Conservation (phyloP, 1,139 yeast genomes). For the Kurtzmaniella quercitrusa region DNA sequence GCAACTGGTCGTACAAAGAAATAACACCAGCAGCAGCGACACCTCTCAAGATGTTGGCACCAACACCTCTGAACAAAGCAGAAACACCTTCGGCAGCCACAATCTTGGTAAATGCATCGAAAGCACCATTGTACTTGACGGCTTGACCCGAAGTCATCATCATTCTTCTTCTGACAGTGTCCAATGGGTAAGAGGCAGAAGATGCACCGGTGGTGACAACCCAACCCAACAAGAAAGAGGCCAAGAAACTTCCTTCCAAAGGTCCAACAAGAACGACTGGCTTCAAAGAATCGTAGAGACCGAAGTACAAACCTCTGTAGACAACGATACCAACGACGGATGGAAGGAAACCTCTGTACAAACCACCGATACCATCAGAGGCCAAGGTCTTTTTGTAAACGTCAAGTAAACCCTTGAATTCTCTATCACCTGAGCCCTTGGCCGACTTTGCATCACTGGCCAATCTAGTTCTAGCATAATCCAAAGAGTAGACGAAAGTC, state of each 20-base stretch:
- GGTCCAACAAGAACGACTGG: slow-evolving; percentile 72
- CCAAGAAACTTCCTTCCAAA: slow-evolving; percentile 66
- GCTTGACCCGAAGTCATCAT: slow-evolving; percentile 85
- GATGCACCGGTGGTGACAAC: slow-evolving; percentile 76
- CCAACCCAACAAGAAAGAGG: slow-evolving; percentile 78
- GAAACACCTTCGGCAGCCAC: slow-evolving; percentile 69
- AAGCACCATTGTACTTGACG: slow-evolving; percentile 71
- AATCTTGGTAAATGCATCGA: slow-evolving; percentile 68
- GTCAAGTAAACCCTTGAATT: slow-evolving; percentile 74
- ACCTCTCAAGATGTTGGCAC: slow-evolving; percentile 85
- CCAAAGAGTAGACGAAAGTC: slow-evolving; percentile 73
- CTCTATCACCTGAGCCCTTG: slow-evolving; percentile 66
- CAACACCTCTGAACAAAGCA: slow-evolving; percentile 82
- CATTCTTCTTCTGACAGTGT: slow-evolving; percentile 84
- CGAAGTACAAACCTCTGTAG: slow-evolving; percentile 83
- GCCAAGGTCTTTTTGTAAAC: slow-evolving; percentile 76
- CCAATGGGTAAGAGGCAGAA: slow-evolving; percentile 77
- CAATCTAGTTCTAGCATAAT: slow-evolving; percentile 80
- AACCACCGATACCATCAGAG: slow-evolving; percentile 75
- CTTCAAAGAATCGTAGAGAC: slow-evolving; percentile 75
- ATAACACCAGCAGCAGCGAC: slow-evolving; percentile 87
- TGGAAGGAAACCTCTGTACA: slow-evolving; percentile 83
- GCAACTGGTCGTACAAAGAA: slow-evolving; percentile 76
- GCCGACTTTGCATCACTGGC: slow-evolving; percentile 78
- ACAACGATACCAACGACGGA: slow-evolving; percentile 77